Conservation (phyloP, 371 early-diverging fungal species). For the Parasitella parasitica region DNA sequence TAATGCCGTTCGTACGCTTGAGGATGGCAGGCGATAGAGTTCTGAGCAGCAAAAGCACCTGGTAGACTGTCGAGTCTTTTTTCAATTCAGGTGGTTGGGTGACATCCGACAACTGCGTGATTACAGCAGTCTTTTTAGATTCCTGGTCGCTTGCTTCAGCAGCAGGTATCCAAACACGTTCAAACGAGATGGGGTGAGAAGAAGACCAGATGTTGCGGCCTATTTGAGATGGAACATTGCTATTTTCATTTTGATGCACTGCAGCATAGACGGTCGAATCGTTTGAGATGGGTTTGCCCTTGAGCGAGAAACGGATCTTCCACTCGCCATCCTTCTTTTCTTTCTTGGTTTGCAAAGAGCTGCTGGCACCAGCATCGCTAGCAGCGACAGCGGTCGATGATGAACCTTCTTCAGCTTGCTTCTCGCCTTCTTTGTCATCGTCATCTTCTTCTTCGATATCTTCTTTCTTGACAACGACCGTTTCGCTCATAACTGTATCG, state of each 20-base stretch:
- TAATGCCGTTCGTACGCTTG: conserved; percentile 26
- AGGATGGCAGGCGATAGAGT: conserved; percentile 30
- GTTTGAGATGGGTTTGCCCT: conserved; percentile 48
- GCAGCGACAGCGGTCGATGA: background rate
- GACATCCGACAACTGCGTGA: conserved; percentile 18
- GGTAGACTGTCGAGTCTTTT: conserved; percentile 31
- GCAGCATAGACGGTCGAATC: conserved; percentile 66
- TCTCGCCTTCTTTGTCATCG: no score
- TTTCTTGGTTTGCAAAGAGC: background rate
- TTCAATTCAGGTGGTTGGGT: conserved; percentile 20
- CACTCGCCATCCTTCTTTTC: conserved; percentile 38
- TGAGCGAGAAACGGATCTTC: conserved; percentile 55
- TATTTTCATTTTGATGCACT: conserved; percentile 53
- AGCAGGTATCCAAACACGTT: conserved; percentile 30
- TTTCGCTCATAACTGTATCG: conserved; percentile 8
- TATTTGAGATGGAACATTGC: background rate
- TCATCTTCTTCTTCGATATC: conserved; percentile 15
- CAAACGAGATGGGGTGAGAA: conserved; percentile 57
- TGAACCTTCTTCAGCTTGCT: background rate
- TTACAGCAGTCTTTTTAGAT: conserved; percentile 9
- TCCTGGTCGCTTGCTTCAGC: conserved; percentile 8
- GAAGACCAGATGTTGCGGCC: conserved; percentile 49
- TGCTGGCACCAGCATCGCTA: background rate
- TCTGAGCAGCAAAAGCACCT: conserved; percentile 56
- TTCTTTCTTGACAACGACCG: conserved; percentile 5